Evolutionary conservation across 2,329 filamentous ascomycete species (phyloP).

Genomic region (Colletotrichum eleusines): DNA sequence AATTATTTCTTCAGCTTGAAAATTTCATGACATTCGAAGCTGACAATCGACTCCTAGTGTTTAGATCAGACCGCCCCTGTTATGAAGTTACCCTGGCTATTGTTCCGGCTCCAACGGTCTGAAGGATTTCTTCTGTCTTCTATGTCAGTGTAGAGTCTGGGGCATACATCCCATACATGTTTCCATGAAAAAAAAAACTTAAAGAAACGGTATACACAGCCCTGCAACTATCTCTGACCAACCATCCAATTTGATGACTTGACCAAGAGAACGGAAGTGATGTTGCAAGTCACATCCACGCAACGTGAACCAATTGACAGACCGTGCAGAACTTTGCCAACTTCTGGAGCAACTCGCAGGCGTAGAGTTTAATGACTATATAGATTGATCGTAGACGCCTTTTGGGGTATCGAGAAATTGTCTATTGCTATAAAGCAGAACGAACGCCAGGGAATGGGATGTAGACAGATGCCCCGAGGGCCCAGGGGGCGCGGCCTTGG

Average conservation of each 20-base stretch:
- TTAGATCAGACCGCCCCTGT: constrained; percentile 27
- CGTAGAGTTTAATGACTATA: not conserved
- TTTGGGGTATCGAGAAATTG: no score
- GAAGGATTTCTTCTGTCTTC: not conserved
- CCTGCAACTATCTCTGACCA: not conserved
- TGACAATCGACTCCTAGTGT: not conserved
- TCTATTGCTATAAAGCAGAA: not conserved
- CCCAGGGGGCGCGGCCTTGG: no score
- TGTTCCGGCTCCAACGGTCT: not conserved
- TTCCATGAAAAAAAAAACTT: no score
- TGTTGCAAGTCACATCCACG: no score
- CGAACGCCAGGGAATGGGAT: not conserved
- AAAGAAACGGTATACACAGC: no score
- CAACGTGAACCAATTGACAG: no score
- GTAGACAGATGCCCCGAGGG: not conserved
- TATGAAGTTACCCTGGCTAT: constrained; percentile 19
- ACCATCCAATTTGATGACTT: not conserved
- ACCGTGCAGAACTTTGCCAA: not conserved
- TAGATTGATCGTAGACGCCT: no score
- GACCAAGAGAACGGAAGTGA: not conserved
- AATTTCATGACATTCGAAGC: not conserved
- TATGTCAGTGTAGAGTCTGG: no score
- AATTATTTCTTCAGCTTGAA: no score
- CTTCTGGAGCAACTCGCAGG: not conserved
- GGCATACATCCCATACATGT: no score